Conservation (phyloP, 768 basidiomycete genomes). For the Calocybe cyanea region DNA sequence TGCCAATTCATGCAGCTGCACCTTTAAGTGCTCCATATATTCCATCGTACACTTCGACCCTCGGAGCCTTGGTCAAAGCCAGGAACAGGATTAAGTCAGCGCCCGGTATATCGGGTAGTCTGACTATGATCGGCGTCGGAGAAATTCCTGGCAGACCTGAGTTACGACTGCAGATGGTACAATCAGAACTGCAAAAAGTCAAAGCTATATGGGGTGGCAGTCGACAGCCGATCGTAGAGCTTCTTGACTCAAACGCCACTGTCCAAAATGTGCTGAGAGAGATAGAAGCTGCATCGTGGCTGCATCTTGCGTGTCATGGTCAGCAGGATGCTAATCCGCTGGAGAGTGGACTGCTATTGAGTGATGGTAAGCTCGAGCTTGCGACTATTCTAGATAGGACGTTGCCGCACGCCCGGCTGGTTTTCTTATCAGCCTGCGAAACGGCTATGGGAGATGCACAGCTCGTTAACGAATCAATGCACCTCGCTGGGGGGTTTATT, state of each 20-base stretch:
- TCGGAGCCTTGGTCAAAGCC: slow-evolving; percentile 7
- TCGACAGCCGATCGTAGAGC: neutral
- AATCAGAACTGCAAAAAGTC: too few relatives aligned
- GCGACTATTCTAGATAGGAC: slow-evolving; percentile 18
- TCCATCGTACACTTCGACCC: slow-evolving; percentile 13
- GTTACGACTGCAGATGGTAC: too few relatives aligned
- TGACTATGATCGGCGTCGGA: too few relatives aligned
- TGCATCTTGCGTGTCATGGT: slow-evolving; percentile 25
- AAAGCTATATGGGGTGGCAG: too few relatives aligned
- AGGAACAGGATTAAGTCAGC: neutral
- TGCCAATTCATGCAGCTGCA: slow-evolving; percentile 15
- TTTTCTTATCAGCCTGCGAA: slow-evolving; percentile 29
- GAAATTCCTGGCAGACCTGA: too few relatives aligned
- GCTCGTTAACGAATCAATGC: slow-evolving; percentile 25
- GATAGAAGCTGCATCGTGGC: slow-evolving; percentile 11
- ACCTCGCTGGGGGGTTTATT: slow-evolving; percentile 27
- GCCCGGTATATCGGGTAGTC: too few relatives aligned
- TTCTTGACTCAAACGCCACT: slow-evolving; percentile 5
- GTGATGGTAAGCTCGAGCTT: slow-evolving; percentile 19
- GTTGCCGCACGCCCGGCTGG: slow-evolving; percentile 26
- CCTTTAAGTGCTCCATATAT: slow-evolving; percentile 4
- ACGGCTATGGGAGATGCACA: slow-evolving; percentile 18
- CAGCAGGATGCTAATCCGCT: slow-evolving; percentile 16
- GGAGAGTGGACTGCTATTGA: slow-evolving; percentile 15
- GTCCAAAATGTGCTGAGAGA: slow-evolving; percentile 6